A percentile compares a stretch with the other conserved stretches of the same genome.
Conservation (phyloP, 192 early-diverging fungal species). For the Coemansia sp. region DNA sequence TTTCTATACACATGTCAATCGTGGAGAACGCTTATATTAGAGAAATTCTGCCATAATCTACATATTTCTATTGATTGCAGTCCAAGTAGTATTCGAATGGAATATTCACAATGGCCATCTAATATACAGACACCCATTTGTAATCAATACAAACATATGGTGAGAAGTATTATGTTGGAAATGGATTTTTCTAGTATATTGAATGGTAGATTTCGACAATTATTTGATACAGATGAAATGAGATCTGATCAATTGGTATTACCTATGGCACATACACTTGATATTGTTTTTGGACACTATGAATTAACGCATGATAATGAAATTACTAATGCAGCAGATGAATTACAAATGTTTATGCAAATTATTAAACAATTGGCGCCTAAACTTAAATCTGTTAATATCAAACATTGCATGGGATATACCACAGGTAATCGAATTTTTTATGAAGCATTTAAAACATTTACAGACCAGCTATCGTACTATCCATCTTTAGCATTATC, state of each 20-base stretch:
- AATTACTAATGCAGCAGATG: not conserved
- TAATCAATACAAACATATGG: not conserved
- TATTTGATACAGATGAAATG: not conserved
- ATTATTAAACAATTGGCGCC: not conserved
- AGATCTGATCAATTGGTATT: not conserved
- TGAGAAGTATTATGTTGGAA: not conserved
- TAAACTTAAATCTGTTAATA: not conserved
- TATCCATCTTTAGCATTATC: not conserved
- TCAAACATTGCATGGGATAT: slow-evolving; percentile 5
- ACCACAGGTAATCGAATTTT: not conserved
- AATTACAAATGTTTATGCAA: not conserved
- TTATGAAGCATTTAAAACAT: not conserved
- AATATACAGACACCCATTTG: not conserved
- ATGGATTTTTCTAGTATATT: slow-evolving; percentile 19
- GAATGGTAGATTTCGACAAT: not conserved
- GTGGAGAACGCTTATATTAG: not conserved
- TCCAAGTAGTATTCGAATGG: not conserved
- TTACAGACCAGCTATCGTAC: not conserved
- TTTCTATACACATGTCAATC: slow-evolving; percentile 12
- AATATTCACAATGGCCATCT: not conserved
- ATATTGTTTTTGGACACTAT: not conserved
- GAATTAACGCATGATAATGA: not conserved
- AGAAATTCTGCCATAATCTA: not conserved
- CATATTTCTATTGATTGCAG: not conserved
- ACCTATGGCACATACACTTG: not conserved